Evolutionary conservation across 1,284 basidiomycete genomes (phyloP), one percentile per base, ranked within the genome.

Genomic region (Sanghuangporus baumii): DNA sequence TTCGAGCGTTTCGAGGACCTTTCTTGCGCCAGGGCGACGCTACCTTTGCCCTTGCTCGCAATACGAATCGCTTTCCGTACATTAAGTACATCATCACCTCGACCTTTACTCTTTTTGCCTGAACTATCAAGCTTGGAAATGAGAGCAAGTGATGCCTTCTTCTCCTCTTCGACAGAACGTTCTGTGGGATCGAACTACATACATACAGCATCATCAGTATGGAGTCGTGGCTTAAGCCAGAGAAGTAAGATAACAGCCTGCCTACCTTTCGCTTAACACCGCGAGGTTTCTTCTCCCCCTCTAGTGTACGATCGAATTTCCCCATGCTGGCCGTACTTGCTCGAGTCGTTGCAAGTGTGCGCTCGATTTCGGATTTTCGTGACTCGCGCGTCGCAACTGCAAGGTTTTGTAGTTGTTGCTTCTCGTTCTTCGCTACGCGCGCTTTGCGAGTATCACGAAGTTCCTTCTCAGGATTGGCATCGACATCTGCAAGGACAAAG

Each of bases 301-400:
- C 89, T 31, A 98, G 83, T 70, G 82, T 87, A 69, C 86, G 88
- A 74, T 98, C 96, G 71, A 97, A 96, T 69, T 83, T 87, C 68
- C 96, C 96, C 88, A 98, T 88, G 68, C 91, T 94, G 0, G 94
- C 96, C 0, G 96, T 98, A 64, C 93, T 93, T 43, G 82, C 78
- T 61, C 92, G 86, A n/a, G 89, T 88, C 1, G 89, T 85, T 5
- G 91, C 85, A 40, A 98, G 78, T 5, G 89, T 89, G 59, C 83
- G 81, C 46, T 95, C 89, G 18, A 98, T 84, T 18, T 93, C 87
- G 16, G 74, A 71, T 73, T 94, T 94, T 26, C 91, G 83, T 58
- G 79, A 75, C 40, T 80, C 79, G 41, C 80, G 81, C 26, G 73
- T 69, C 3, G 68, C 72, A 67, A 41, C 69, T 55, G 52, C 61